Conservation (phyloP, 2,329 filamentous ascomycete genomes). For the Hypocreales sp. region DNA sequence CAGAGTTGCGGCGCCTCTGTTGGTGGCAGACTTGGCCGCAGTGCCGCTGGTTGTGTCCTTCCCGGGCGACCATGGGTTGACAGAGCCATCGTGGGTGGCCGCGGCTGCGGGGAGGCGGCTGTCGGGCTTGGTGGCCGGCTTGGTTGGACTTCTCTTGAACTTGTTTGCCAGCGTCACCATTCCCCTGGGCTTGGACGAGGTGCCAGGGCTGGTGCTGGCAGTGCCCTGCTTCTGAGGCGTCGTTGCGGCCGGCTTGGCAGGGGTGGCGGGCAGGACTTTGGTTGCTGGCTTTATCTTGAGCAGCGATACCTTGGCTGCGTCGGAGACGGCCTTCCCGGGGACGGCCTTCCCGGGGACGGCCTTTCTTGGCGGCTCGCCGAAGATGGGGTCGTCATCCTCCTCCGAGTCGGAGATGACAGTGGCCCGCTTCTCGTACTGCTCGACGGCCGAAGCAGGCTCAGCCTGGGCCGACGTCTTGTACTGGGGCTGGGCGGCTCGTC, state of each 20-base stretch:
- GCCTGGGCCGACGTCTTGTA: constrained; percentile 11
- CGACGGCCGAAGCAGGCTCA: constrained; percentile 8
- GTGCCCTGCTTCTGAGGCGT: not conserved
- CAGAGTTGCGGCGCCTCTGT: constrained; percentile 1
- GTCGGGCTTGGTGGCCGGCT: too few species aligned
- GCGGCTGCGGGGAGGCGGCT: too few species aligned
- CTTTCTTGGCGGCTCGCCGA: constrained; percentile 11
- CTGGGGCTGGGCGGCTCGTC: constrained; percentile 24
- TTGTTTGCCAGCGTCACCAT: not conserved
- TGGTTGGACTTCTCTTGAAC: too few species aligned
- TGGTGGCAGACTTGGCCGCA: not conserved
- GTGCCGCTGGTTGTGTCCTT: too few species aligned
- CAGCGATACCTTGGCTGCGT: constrained; percentile 4
- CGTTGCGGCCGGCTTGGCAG: constrained; percentile 2
- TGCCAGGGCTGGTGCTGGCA: not conserved
- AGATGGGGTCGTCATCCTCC: constrained; percentile 12
- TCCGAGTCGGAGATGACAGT: constrained; percentile 26
- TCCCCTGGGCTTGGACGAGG: constrained; percentile 7
- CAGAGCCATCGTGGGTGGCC: not conserved
- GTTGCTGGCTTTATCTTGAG: constrained; percentile 8
- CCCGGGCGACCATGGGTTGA: too few species aligned
- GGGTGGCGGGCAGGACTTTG: constrained; percentile 1
- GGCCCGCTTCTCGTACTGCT: constrained; percentile 18
- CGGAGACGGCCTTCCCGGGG: constrained; percentile 4
- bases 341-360: constrained; percentile 3